phyloP scores from a whole-genome alignment of 2,329 filamentous ascomycete species.

The Cercospora beticola region DNA sequence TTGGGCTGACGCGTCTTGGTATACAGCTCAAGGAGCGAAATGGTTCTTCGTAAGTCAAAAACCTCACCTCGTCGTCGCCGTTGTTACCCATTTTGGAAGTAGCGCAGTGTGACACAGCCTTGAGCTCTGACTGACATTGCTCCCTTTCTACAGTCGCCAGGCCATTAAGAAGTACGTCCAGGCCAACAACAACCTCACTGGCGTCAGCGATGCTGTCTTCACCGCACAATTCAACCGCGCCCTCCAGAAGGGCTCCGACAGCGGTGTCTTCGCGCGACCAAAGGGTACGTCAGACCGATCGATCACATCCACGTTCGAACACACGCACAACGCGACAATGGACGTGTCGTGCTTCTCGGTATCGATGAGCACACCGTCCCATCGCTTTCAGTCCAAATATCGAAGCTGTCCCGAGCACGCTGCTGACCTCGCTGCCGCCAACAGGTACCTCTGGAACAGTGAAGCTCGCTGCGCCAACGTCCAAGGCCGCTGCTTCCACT shows the following conservation, averaged over 20 bases:
- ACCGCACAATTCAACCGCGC: constrained; percentile 83
- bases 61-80: constrained; percentile 30
- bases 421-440: constrained; percentile 30
- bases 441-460: constrained; percentile 80
- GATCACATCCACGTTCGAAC: constrained; percentile 25
- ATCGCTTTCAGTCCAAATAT: constrained; percentile 8
- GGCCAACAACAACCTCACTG: constrained; percentile 65
- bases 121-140: constrained; percentile 30
- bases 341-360: constrained; percentile 15
- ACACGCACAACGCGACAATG: constrained; percentile 11
- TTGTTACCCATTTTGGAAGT: constrained; percentile 20
- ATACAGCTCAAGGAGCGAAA: constrained; percentile 68
- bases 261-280: constrained; percentile 81
- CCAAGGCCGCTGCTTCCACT: constrained; percentile 44
- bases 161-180: constrained; percentile 74
- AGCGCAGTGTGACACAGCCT: constrained; percentile 19
- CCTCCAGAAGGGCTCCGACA: constrained; percentile 77
- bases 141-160: constrained; percentile 57
- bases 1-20: constrained; percentile 51
- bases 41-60: constrained; percentile 63
- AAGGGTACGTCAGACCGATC: constrained; percentile 66
- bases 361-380: constrained; percentile 6
- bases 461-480: constrained; percentile 61
- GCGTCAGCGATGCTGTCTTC: constrained; percentile 57
- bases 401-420: constrained; percentile 6